phyloP scores from a whole-genome alignment of 108 stramenopile species.

The Skeletonema costatum region DNA sequence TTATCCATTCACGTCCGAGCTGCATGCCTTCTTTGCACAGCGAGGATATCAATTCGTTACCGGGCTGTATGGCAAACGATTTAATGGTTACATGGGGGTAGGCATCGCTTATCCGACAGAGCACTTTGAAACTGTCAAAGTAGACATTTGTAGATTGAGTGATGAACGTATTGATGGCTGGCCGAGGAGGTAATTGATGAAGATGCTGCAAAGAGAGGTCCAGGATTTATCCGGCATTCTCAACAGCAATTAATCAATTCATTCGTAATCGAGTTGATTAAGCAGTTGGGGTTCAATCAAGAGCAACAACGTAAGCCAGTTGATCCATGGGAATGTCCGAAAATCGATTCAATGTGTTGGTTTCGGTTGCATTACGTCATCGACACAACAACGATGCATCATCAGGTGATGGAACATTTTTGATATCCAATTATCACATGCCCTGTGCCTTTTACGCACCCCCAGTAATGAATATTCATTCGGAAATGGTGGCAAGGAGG shows the following conservation, averaged over 20 bases:
- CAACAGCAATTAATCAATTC: constrained; percentile 9
- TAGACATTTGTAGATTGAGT: constrained; percentile 72
- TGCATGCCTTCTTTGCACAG: constrained; percentile 87
- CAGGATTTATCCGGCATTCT: constrained; percentile 12
- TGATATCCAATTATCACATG: constrained; percentile 96
- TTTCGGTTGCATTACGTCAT: constrained; percentile 61
- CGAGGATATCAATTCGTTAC: constrained; percentile 88
- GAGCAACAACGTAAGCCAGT: constrained; percentile 1
- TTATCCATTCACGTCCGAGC: constrained; percentile 68
- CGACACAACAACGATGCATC: neutral
- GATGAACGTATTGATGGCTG: constrained; percentile 72
- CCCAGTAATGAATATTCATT: constrained; percentile 84
- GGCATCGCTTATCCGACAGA: constrained; percentile 75
- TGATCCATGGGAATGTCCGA: constrained; percentile 85
- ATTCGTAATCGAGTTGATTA: constrained; percentile 9
- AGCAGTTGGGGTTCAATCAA: constrained; percentile 7
- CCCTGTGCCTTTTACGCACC: constrained; percentile 93
- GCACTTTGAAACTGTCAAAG: constrained; percentile 62
- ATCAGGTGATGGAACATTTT: constrained; percentile 49
- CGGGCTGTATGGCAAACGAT: constrained; percentile 86
- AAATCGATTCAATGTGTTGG: constrained; percentile 70
- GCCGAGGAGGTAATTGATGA: constrained; percentile 50
- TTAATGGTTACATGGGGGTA: constrained; percentile 92
- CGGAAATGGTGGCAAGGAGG: constrained; percentile 68
- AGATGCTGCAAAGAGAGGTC: constrained; percentile 1